phyloP scores from a whole-genome alignment of 257 asterid species.

The Nicotiana otophora region DNA sequence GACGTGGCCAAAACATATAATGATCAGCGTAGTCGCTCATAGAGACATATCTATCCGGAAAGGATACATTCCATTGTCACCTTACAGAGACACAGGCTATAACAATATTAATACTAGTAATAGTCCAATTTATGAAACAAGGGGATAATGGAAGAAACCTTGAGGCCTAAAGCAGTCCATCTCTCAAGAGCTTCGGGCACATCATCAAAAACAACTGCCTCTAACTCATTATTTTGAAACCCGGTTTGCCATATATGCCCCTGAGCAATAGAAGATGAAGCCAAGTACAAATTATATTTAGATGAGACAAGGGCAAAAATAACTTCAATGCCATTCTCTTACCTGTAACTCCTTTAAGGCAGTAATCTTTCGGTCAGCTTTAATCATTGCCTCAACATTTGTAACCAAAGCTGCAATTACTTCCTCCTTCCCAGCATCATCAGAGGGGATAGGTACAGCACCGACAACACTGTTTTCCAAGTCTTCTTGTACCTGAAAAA shows the following conservation, averaged over 20 bases:
- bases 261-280: conserved; percentile 24
- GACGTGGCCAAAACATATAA: too few relatives aligned
- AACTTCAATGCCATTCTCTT: neutral
- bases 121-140: neutral
- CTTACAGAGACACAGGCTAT: too few relatives aligned
- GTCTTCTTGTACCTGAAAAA: conserved; percentile 68
- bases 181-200: conserved; percentile 80
- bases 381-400: conserved; percentile 85
- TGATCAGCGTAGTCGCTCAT: too few relatives aligned
- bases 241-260: conserved; percentile 87
- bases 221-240: conserved; percentile 51
- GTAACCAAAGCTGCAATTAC: conserved; percentile 73
- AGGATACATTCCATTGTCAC: too few relatives aligned
- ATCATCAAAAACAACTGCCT: conserved; percentile 61
- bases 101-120: too few relatives aligned
- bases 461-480: conserved; percentile 57
- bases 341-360: conserved; percentile 91
- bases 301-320: neutral
- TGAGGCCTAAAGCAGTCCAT: conserved; percentile 69
- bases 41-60: too few relatives aligned
- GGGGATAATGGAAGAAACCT: conserved; percentile 33
- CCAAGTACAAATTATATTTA: neutral
- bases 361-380: conserved; percentile 91
- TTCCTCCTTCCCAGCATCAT: conserved; percentile 62
- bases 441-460: conserved; percentile 67